A percentile compares a stretch with the other conserved stretches of the same genome.
Evolutionary conservation across 179 eudicot genomes (phyloP).

Genomic region (Actinidia polygama): DNA sequence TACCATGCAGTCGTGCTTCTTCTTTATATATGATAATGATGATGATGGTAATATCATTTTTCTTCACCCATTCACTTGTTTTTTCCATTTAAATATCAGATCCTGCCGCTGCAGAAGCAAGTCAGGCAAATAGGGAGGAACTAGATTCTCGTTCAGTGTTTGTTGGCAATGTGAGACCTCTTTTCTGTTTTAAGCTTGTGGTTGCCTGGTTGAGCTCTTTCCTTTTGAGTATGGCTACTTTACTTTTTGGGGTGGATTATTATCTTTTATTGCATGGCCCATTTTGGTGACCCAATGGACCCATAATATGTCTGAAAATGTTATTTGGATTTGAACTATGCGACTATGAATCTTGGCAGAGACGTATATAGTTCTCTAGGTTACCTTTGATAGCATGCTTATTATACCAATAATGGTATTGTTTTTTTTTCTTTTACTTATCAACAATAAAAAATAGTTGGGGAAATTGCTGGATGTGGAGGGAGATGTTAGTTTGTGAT

Average conservation of each 20-base stretch:
- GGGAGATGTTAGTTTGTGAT: not conserved
- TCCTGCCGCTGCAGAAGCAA: slow-evolving; percentile 48
- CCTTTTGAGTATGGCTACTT: not conserved
- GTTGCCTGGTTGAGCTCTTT: not conserved
- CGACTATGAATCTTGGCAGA: not conserved
- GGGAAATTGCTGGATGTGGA: not conserved
- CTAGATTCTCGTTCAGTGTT: slow-evolving; percentile 68
- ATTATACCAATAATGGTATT: not conserved
- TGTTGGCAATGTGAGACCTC: slow-evolving; percentile 66
- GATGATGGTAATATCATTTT: not conserved
- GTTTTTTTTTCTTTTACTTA: not conserved
- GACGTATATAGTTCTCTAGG: not conserved
- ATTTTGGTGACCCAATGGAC: not conserved
- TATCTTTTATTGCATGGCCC: not conserved
- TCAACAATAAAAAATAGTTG: not conserved
- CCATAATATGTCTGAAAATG: not conserved
- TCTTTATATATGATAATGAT: not conserved
- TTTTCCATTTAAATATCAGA: slow-evolving; percentile 32
- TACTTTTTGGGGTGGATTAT: not conserved
- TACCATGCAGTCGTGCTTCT: not conserved
- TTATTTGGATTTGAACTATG: not conserved
- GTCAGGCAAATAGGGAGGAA: slow-evolving; percentile 66
- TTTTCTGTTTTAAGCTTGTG: not conserved
- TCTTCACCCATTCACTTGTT: not conserved
- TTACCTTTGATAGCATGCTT: not conserved